Conservation (phyloP, 345 rosid species). For the Hibiscus syriacus region DNA sequence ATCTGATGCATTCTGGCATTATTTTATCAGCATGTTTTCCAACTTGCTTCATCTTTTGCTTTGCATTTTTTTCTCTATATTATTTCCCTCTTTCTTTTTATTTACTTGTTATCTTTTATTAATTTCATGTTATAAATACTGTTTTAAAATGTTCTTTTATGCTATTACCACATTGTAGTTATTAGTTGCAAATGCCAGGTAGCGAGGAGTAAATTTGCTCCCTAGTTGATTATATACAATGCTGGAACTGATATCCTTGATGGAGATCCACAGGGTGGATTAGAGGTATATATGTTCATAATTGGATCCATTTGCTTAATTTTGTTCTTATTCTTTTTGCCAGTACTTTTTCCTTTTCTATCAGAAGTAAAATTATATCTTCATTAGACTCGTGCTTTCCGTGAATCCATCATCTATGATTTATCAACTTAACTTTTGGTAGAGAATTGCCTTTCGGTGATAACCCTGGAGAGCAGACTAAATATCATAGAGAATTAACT, state of each 20-base stretch:
- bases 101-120: neutral
- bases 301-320: neutral
- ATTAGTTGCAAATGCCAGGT: constrained; percentile 37
- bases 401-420: neutral
- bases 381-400: neutral
- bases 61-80: neutral
- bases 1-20: neutral
- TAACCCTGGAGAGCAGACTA: neutral
- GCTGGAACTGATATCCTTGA: constrained; percentile 96
- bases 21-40: constrained; percentile 1
- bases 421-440: neutral
- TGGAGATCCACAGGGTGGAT: constrained; percentile 86
- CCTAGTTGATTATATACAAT: constrained; percentile 70
- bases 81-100: neutral
- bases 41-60: constrained; percentile 4
- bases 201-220: constrained; percentile 47
- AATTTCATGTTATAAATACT: neutral
- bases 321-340: neutral
- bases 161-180: neutral
- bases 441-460: neutral
- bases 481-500: neutral
- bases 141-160: neutral
- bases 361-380: neutral
- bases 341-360: neutral
- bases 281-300: constrained; percentile 55